Evolutionary conservation across 2,329 filamentous ascomycete species (phyloP), one percentile per base, ranked within the genome.

Genomic region (Fusarium sp.): DNA sequence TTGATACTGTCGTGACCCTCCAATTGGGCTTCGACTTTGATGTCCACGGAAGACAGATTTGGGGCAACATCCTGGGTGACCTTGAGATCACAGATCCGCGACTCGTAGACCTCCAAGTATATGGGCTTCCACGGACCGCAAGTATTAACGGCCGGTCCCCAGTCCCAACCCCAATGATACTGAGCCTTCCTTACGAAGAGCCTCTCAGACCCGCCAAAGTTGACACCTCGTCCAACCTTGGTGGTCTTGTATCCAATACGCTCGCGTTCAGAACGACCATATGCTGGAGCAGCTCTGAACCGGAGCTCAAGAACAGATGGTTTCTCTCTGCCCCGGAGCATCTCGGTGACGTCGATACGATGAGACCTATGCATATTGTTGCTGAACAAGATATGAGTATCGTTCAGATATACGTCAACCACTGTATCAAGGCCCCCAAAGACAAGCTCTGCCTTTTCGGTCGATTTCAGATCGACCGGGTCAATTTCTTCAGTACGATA

Each of bases 131-230:
- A 68, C 0, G 66, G 66, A 2, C 66, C 66, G 3, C 63, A 44
- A 2, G 66, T 68, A 18, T 68, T 68, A 1, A 68, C 9, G 0
- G 63, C 36, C 0, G 63, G 66, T 10, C 66, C 66, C 66, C 63
- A 68, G n/a, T 68, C 66, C 66, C 66, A 68, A 1, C 66, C 66
- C 66, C 66, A 68, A 10, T 68, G 66, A 12, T 68, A 68, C 2
- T 68, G 66, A 12, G 66, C 41, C 3, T 68, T 68, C 1, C 66
- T 22, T 1, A 68, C 47, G 0, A 68, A 68, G 0, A 68, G 39
- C 0, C 66, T 38, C 31, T 68, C 66, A 1, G 66, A 68, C 0
- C 66, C 66, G 5, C 66, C 63, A 33, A 62, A 68, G 9, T n/a
- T 62, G 1, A 68, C 66, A 0, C 41, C 47, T 15, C 47, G 28